Conservation (phyloP, 2,329 filamentous ascomycete species). For the Bertia moriformis region DNA sequence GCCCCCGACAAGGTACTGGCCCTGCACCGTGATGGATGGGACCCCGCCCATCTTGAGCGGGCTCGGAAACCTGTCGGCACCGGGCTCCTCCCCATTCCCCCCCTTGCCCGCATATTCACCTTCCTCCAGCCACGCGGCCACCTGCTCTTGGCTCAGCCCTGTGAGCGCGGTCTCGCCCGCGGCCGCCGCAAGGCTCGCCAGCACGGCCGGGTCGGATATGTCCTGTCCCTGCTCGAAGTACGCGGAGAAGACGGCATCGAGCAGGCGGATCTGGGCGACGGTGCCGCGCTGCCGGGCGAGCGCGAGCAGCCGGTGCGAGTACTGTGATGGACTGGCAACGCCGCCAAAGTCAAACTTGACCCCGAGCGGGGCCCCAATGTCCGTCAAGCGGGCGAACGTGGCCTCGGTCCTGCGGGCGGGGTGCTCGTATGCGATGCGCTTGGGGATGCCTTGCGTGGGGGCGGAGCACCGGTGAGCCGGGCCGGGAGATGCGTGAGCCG, state of each 20-base stretch:
- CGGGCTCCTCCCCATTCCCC: no score
- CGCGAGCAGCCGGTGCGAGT: not conserved
- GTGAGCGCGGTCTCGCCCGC: no score
- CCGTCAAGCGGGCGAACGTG: not conserved
- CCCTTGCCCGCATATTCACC: no score
- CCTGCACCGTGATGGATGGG: not conserved
- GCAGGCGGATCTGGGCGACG: not conserved
- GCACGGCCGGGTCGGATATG: not conserved
- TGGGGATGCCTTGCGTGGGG: not conserved
- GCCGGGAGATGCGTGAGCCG: no score
- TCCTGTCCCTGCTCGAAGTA: not conserved
- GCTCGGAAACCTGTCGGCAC: no score
- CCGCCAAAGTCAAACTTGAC: not conserved
- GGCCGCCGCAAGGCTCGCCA: not conserved
- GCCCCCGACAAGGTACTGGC: not conserved
- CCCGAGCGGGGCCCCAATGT: not conserved
- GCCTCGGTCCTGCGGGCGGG: not conserved
- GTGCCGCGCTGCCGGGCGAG: not conserved
- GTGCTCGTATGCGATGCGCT: not conserved
- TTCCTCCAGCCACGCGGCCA: not conserved
- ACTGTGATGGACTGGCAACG: not conserved
- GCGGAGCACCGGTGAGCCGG: no score
- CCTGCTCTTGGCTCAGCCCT: not conserved
- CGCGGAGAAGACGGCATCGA: not conserved
- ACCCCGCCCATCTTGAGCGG: not conserved